These are phyloP conservation scores for Aspergillus floridensis DNA, from an alignment of 2,329 filamentous ascomycete genomes.

Conservation along the genomic window DNA sequence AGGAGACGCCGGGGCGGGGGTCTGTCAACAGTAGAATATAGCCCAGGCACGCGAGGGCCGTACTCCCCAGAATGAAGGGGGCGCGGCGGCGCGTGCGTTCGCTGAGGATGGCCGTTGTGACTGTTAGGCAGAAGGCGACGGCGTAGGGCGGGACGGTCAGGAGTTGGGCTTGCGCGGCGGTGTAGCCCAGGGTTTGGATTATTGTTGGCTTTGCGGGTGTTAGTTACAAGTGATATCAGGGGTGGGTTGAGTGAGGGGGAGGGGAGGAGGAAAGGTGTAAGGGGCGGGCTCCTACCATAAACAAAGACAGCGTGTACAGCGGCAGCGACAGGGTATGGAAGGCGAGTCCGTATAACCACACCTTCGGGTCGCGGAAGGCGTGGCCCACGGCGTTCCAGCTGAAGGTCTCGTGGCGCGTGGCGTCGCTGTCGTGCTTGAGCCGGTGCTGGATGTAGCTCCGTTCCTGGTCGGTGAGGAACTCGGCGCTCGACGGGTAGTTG, in stretches of 20 bases:
- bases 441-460: slow-evolving; percentile 60
- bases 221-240: no score
- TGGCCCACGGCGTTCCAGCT: slow-evolving; percentile 63
- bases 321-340: slow-evolving; percentile 72
- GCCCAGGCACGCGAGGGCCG: slow-evolving; percentile 58
- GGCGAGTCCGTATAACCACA: slow-evolving; percentile 68
- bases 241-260: no score
- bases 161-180: slow-evolving; percentile 47
- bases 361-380: slow-evolving; percentile 66
- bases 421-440: slow-evolving; percentile 66
- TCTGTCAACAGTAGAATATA: slow-evolving; percentile 61
- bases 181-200: slow-evolving; percentile 44
- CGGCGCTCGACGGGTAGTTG: slow-evolving; percentile 44
- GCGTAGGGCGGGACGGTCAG: slow-evolving; percentile 65
- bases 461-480: slow-evolving; percentile 49
- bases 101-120: slow-evolving; percentile 58
- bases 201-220: slow-evolving; percentile 34
- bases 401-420: slow-evolving; percentile 66
- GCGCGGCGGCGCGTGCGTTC: slow-evolving; percentile 59
- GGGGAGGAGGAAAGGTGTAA: no score
- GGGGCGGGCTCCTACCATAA: slow-evolving; percentile 35
- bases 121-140: slow-evolving; percentile 59
- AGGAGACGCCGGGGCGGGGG: slow-evolving; percentile 56
- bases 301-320: slow-evolving; percentile 41
- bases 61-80: slow-evolving; percentile 61